Conservation (phyloP, 2,329 filamentous ascomycete genomes). For the Arachnomyces sp. region DNA sequence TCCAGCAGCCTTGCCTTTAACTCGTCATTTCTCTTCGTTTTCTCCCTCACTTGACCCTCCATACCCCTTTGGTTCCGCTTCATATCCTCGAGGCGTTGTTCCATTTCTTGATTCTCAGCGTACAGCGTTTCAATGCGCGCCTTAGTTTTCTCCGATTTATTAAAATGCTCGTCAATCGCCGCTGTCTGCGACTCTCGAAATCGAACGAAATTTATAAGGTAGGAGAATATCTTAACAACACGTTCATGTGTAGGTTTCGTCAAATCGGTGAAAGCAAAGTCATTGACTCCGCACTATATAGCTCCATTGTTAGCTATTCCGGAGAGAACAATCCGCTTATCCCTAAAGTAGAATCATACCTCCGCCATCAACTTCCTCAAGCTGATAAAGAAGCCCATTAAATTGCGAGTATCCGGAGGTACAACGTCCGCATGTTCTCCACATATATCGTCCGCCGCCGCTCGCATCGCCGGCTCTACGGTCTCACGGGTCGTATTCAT, state of each 20-base stretch:
- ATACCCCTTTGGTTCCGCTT: slow-evolving; percentile 70
- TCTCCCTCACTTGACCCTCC: slow-evolving; percentile 74
- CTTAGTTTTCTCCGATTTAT: slow-evolving; percentile 81
- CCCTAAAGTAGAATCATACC: slow-evolving; percentile 26
- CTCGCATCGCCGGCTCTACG: slow-evolving; percentile 90
- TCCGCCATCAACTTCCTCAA: slow-evolving; percentile 69
- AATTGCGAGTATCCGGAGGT: slow-evolving; percentile 77
- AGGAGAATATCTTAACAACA: slow-evolving; percentile 90
- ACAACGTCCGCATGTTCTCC: slow-evolving; percentile 78
- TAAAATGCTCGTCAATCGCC: slow-evolving; percentile 88
- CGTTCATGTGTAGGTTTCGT: slow-evolving; percentile 86
- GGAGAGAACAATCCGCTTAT: slow-evolving; percentile 1
- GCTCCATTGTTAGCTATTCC: slow-evolving; percentile 1
- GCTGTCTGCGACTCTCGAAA: slow-evolving; percentile 89
- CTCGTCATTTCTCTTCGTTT: slow-evolving; percentile 77
- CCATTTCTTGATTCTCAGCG: slow-evolving; percentile 78
- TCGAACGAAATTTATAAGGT: slow-evolving; percentile 96
- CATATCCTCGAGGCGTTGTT: slow-evolving; percentile 72
- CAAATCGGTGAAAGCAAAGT: slow-evolving; percentile 88
- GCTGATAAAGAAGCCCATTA: slow-evolving; percentile 92
- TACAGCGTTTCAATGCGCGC: slow-evolving; percentile 79
- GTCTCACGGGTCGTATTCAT: slow-evolving; percentile 91
- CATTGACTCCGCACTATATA: slow-evolving; percentile 71
- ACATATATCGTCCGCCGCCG: slow-evolving; percentile 75
- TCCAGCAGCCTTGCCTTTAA: slow-evolving; percentile 76